Evolutionary conservation across 805 yeast genomes (phyloP).

Genomic region (Priceomyces melissophilus): DNA sequence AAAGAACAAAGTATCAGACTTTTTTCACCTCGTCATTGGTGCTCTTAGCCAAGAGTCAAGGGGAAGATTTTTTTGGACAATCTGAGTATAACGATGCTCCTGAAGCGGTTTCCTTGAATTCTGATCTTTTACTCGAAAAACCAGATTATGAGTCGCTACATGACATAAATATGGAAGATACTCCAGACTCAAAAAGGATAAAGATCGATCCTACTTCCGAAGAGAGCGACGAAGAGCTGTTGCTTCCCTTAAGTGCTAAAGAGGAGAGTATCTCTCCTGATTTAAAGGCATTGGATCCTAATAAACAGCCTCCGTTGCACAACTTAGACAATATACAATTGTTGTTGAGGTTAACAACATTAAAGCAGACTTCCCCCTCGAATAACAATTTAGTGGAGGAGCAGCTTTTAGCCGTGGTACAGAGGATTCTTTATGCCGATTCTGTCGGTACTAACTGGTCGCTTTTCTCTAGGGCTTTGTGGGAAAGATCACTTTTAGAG

Average conservation of each 20-base stretch:
- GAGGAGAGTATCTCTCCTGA: slow-evolving; percentile 61
- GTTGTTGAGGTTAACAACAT: slow-evolving; percentile 59
- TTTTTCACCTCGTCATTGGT: slow-evolving; percentile 70
- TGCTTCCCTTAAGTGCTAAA: slow-evolving; percentile 61
- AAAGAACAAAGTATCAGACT: slow-evolving; percentile 78
- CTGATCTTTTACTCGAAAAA: slow-evolving; percentile 74
- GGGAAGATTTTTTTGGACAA: slow-evolving; percentile 19
- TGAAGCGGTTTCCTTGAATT: slow-evolving; percentile 59
- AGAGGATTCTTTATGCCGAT: slow-evolving; percentile 61
- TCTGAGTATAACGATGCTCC: slow-evolving; percentile 35
- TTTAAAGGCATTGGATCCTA: slow-evolving; percentile 65
- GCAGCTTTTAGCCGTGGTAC: slow-evolving; percentile 73
- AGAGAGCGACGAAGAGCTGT: slow-evolving; percentile 23
- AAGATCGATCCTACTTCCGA: slow-evolving; percentile 22
- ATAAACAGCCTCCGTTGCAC: slow-evolving; percentile 69
- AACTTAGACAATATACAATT: slow-evolving; percentile 74
- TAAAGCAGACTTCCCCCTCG: slow-evolving; percentile 69
- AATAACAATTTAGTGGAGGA: slow-evolving; percentile 72
- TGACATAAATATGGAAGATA: slow-evolving; percentile 33
- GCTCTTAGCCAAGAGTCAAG: slow-evolving; percentile 61
- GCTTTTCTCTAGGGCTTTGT: slow-evolving; percentile 73
- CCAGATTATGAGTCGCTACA: slow-evolving; percentile 66
- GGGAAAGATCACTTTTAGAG: slow-evolving; percentile 88
- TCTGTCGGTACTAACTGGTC: slow-evolving; percentile 61
- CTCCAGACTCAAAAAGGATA: slow-evolving; percentile 35